A percentile compares a stretch with the other conserved stretches of the same genome.
phyloP scores from a whole-genome alignment of 1,284 basidiomycete species.

The Cerioporus squamosus region DNA sequence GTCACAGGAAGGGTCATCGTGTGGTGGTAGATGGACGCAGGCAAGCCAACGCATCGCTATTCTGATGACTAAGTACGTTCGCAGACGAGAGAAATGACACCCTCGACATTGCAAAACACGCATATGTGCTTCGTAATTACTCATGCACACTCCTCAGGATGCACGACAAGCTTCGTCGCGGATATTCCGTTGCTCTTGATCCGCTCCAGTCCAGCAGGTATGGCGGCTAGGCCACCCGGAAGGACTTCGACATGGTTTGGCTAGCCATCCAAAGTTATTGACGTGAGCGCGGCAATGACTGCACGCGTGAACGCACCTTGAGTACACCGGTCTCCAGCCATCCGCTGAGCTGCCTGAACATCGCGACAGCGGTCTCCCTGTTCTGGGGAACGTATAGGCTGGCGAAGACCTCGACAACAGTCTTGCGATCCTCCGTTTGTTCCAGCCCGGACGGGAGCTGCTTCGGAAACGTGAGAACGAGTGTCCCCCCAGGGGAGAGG shows the following conservation, averaged over 20 bases:
- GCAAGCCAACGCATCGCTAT: too few species aligned
- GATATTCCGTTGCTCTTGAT: conserved; percentile 46
- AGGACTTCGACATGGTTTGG: conserved; percentile 43
- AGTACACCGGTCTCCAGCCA: conserved; percentile 17
- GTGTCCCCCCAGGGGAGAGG: conserved; percentile 28
- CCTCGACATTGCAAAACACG: too few species aligned
- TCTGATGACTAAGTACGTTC: too few species aligned
- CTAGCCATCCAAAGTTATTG: conserved; percentile 5
- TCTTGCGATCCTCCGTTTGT: conserved; percentile 4
- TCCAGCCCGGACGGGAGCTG: conserved; percentile 26
- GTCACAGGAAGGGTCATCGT: too few species aligned
- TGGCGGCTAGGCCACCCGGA: conserved; percentile 48
- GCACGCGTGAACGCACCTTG: conserved; percentile 8
- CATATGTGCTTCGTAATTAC: too few species aligned
- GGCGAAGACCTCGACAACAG: conserved; percentile 42
- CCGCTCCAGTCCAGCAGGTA: conserved; percentile 46
- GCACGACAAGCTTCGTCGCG: conserved; percentile 53
- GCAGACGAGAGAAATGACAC: too few species aligned
- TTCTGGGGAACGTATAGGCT: conserved; percentile 33
- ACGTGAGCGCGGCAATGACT: too few species aligned
- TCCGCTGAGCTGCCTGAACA: neutral
- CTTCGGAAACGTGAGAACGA: neutral
- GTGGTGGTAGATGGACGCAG: too few species aligned
- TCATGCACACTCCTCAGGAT: conserved; percentile 45
- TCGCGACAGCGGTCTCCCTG: neutral